Conservation (phyloP, 352 stramenopile species). For the Phytopythium litorale region DNA sequence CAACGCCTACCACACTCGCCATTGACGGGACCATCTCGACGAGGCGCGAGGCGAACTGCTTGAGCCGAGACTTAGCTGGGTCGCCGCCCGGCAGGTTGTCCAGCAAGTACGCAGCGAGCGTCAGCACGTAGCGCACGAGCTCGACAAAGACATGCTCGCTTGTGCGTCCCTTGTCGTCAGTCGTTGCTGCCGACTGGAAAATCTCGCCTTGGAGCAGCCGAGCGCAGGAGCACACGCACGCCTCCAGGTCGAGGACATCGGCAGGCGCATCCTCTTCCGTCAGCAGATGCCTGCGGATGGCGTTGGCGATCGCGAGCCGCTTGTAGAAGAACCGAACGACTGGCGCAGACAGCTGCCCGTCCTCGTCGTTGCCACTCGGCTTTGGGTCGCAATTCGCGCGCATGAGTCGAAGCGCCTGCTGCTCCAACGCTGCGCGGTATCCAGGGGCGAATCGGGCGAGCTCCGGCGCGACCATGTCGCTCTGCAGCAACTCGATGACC, state of each 20-base stretch:
- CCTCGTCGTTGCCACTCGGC: conserved; percentile 14
- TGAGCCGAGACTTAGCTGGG: conserved; percentile 19
- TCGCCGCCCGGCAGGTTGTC: conserved; percentile 17
- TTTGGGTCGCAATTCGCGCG: conserved; percentile 22
- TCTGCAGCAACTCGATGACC: conserved; percentile 39
- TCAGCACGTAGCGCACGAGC: conserved; percentile 28
- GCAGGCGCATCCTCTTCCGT: conserved; percentile 11
- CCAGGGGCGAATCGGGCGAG: conserved; percentile 25
- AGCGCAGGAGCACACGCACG: conserved; percentile 32
- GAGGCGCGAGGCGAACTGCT: conserved; percentile 28
- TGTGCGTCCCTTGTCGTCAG: background rate
- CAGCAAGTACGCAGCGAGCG: conserved; percentile 23
- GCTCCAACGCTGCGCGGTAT: conserved; percentile 39
- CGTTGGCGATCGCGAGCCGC: conserved; percentile 44
- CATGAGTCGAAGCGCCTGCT: conserved; percentile 41
- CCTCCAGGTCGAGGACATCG: conserved; percentile 22
- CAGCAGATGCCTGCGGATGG: conserved; percentile 24
- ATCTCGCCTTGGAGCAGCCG: conserved; percentile 53
- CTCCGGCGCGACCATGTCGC: conserved; percentile 36
- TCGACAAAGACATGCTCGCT: conserved; percentile 23
- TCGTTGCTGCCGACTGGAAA: conserved; percentile 22
- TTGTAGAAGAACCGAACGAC: conserved; percentile 50
- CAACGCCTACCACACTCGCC: background rate
- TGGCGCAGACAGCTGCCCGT: conserved; percentile 15
- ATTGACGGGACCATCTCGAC: background rate